Evolutionary conservation across 352 stramenopile species (phyloP).

Genomic region (Globisporangium emineosum): DNA sequence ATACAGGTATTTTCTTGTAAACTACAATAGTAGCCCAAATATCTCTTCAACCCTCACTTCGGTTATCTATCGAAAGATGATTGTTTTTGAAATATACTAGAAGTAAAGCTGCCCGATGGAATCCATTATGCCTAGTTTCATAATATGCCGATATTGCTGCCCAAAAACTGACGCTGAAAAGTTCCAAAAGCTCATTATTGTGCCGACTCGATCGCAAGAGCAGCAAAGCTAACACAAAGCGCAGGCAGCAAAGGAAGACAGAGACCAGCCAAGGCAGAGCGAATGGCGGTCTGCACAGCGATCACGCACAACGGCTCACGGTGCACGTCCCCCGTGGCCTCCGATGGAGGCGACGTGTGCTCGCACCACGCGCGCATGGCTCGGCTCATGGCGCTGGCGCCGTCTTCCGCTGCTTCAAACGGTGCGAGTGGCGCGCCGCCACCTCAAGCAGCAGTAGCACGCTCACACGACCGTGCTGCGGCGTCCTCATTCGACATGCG

Average conservation of each 20-base stretch:
- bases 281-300: conserved; percentile 31
- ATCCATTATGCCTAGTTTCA: background rate
- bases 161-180: background rate
- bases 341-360: conserved; percentile 44
- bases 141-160: background rate
- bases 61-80: too few species aligned
- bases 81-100: background rate
- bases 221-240: too few species aligned
- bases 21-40: too few species aligned
- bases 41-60: too few species aligned
- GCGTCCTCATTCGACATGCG: conserved; percentile 12
- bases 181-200: background rate
- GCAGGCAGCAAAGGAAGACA: too few species aligned
- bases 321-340: conserved; percentile 47
- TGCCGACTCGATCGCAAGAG: conserved; percentile 7
- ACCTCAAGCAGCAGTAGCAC: background rate
- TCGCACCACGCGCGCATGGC: conserved; percentile 79
- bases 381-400: conserved; percentile 73
- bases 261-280: background rate
- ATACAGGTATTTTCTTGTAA: background rate
- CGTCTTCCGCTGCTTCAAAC: conserved; percentile 34
- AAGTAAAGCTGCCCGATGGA: background rate
- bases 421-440: background rate
- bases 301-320: conserved; percentile 66
- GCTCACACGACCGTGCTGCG: background rate